Percentiles rank a stretch among this genome's conserved stretches.
These are phyloP conservation scores for Umbilicus rupestris DNA, from an alignment of 164 flowering plant genomes.

Conservation along the genomic window DNA sequence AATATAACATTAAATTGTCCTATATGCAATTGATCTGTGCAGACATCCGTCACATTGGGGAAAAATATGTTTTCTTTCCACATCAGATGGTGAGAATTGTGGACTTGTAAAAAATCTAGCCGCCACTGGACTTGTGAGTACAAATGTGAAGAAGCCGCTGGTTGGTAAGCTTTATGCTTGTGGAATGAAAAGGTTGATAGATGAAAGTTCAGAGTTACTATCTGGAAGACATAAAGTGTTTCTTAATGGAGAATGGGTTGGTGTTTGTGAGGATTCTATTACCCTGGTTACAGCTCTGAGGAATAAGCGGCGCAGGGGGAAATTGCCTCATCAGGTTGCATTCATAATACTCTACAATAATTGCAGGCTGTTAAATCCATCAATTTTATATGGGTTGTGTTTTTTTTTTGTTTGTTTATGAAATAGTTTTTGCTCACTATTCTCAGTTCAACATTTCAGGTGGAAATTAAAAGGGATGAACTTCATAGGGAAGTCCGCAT, in stretches of 20 bases:
- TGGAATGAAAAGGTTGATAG: conserved; percentile 63
- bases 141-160: conserved; percentile 32
- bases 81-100: conserved; percentile 93
- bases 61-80: conserved; percentile 74
- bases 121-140: conserved; percentile 64
- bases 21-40: conserved; percentile 20
- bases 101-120: conserved; percentile 95
- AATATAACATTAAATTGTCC: neutral
- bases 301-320: conserved; percentile 47
- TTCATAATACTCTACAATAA: neutral
- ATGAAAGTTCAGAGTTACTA: conserved; percentile 32
- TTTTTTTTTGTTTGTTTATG: neutral
- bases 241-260: conserved; percentile 88
- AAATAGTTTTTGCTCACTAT: neutral
- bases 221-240: conserved; percentile 52
- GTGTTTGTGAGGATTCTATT: conserved; percentile 50
- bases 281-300: conserved; percentile 55
- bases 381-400: neutral
- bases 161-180: conserved; percentile 25
- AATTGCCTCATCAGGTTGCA: conserved; percentile 56
- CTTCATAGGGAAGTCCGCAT: conserved; percentile 64
- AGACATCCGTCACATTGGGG: conserved; percentile 99
- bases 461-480: conserved; percentile 77
- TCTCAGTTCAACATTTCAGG: conserved; percentile 24
- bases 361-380: neutral